Base-by-base conservation (phyloP, 371 early-diverging fungal species). In the Zancudomyces culisetae region DNA sequence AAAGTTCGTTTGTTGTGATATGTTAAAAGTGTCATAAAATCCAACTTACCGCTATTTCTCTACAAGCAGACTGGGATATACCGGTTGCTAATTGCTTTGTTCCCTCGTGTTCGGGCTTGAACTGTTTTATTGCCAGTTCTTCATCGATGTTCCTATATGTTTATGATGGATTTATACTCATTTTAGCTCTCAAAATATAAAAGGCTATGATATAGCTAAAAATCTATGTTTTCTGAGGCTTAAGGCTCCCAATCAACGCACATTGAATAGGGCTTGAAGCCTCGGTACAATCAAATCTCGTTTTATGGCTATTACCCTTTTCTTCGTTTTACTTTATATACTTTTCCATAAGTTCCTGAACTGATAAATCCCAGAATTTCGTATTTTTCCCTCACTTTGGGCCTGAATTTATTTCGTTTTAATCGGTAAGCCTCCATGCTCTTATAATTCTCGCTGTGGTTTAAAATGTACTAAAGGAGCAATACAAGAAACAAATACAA, bases 61-160 rank as follows among this genome's bases (percentile, higher is more conserved):
- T 68, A 57, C 85, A 87, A 2, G 94, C 94, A 4, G 90, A 89
- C 56, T 93, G 94, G 2, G 91, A 90, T 43, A 93, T 86, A 24
- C 91, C 94, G 6, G 77, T 78, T 40, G 77, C 74, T 19, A 78
- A 75, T 43, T 81, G 74, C 0, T 70, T 70, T 56, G 88, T 61
- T 29, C 89, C 90, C 59, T 90, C 94, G 55, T 86, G 79, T 56
- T 93, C 94, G 18, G 90, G 88, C 60, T 91, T 93, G 64, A 93
- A 93, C 71, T 87, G 85, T 60, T 93, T 93, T 49, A 93, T 90
- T 13, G 62, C 56, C 30, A 58, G 55, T 52, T 60, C 59, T 20
- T 63, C 58, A 1, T 24, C 18, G 15, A 27, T 6, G 18, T 28
- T 45, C 10, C 45, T 45, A 45, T 10, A 24, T 10, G n/a, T n/a